Base-by-base conservation (phyloP, 2,329 filamentous ascomycete genomes). In the Clonostachys rosea region DNA sequence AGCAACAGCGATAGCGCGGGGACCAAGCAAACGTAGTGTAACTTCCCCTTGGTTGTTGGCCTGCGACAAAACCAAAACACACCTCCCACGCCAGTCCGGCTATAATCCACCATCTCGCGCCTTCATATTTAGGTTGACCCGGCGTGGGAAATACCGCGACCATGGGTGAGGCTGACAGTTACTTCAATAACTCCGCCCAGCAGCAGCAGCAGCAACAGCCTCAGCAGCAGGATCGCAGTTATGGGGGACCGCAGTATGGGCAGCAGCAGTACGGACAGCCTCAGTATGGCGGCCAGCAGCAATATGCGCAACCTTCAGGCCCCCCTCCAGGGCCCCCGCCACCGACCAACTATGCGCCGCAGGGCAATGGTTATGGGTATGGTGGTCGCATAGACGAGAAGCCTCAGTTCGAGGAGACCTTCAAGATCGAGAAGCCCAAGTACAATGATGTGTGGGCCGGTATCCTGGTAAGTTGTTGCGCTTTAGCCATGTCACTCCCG, bases 371-470 rank as follows among this genome's bases (percentile, higher is more conserved):
- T 40, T 39, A 39, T 18, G 51, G 49, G 13, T 59, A 63, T 44
- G 59, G 57, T 12, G 52, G 56, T 17, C 62, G 61, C 3, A 54
- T 56, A 4, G 60, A 61, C 46, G 73, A 77, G 51, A 80, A 80
- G 60, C 69, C 71, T 34, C 70, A 69, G 33, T 96, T 95, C 61
- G 83, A 92, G 17, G 79, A 96, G 59, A 81, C 84, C 2, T 96
- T 97, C 74, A 86, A 86, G 66, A 67, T 96, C 45, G 80, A 89
- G 45, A 84, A 74, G 53, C 90, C 90, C n/a, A 95, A 92, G 65
- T 96, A 79, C 69, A 89, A 96, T 59, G 92, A 97, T 63, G 62
- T 88, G 24, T 96, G 91, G 92, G 91, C 91, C 5, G 91, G 87
- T 5, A 70, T 95, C 39, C 70, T 96, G 60, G 84, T 87, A 64